Conservation (phyloP, 345 rosid genomes). For the Eutrema japonicum region DNA sequence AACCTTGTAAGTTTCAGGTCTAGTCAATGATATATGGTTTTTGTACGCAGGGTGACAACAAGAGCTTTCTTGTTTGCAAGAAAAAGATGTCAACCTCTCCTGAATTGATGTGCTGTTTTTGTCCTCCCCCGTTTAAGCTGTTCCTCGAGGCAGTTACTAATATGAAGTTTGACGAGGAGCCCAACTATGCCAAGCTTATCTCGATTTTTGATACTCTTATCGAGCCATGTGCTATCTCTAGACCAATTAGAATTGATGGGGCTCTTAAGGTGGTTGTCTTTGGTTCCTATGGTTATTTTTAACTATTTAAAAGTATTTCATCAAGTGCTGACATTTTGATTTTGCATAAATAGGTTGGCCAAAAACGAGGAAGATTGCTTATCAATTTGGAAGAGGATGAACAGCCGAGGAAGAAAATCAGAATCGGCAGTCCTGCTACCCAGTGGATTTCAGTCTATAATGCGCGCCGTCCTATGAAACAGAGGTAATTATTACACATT, state of each 20-base stretch:
- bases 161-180: slow-evolving; percentile 95
- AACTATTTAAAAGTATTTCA: not conserved
- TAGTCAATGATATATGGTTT: slow-evolving; percentile 16
- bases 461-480: slow-evolving; percentile 96
- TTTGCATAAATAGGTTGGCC: slow-evolving; percentile 63
- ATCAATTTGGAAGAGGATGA: slow-evolving; percentile 89
- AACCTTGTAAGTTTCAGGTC: slow-evolving; percentile 12
- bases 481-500: slow-evolving; percentile 54
- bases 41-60: slow-evolving; percentile 80
- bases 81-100: slow-evolving; percentile 93
- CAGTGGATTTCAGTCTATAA: slow-evolving; percentile 95
- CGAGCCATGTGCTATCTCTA: slow-evolving; percentile 63
- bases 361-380: slow-evolving; percentile 74
- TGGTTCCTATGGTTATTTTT: slow-evolving; percentile 16
- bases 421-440: slow-evolving; percentile 86
- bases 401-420: slow-evolving; percentile 85
- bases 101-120: slow-evolving; percentile 85
- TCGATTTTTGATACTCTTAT: slow-evolving; percentile 75
- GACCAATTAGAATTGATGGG: slow-evolving; percentile 96
- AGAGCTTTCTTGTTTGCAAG: slow-evolving; percentile 94
- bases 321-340: slow-evolving; percentile 22
- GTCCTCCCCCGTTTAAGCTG: slow-evolving; percentile 81
- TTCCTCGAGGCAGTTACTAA: slow-evolving; percentile 90
- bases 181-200: slow-evolving; percentile 86
- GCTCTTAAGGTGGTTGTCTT: slow-evolving; percentile 75